Evolutionary conservation across 1,284 basidiomycete genomes (phyloP), one percentile per base, ranked within the genome.

Genomic region (Apiotrichum siamense): DNA sequence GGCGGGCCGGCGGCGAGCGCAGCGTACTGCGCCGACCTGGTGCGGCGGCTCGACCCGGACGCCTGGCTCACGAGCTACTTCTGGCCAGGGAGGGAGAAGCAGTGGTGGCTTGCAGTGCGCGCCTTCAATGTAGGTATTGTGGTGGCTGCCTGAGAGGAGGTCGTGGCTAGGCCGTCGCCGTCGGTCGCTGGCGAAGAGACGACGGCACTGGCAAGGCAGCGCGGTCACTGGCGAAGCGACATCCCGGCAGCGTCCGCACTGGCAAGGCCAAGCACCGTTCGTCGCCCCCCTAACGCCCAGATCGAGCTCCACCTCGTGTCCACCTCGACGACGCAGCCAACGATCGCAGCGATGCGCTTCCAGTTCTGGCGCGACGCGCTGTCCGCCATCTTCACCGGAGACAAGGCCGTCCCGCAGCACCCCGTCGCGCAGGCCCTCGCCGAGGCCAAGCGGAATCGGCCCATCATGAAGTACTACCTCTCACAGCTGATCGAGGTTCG

Each of bases 281-380:
- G 32, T 6, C 32, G 6, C 12, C 4, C 4, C 21, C 18, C 52
- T 48, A 32, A 33, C 50, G n/a, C 13, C 3, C 68, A 92, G 87
- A 80, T 88, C 58, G 91, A 96, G 71, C 76, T 94, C 38, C 86
- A 89, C 23, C 84, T 79, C 63, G 77, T 92, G 15, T 83, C 85
- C 62, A 89, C 93, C 57, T 79, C 80, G 13, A 85, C 91, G 15
- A 84, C 85, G 17, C 88, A 87, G 61, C 76, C 83, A 33, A 79
- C 83, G 24, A 83, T 96, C 55, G 92, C 89, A 7, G 82, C 84
- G 65, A 90, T 94, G 80, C 81, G 89, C 59, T 84, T 89, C 77
- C 87, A 93, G 69, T 96, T 93, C 73, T 96, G 91, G 92, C 82
- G 83, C 65, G 90, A 96, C 67, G 84, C 87, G 1, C 68, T 94